phyloP scores from a whole-genome alignment of 2,329 filamentous ascomycete species.

The Penicillium sp. region DNA sequence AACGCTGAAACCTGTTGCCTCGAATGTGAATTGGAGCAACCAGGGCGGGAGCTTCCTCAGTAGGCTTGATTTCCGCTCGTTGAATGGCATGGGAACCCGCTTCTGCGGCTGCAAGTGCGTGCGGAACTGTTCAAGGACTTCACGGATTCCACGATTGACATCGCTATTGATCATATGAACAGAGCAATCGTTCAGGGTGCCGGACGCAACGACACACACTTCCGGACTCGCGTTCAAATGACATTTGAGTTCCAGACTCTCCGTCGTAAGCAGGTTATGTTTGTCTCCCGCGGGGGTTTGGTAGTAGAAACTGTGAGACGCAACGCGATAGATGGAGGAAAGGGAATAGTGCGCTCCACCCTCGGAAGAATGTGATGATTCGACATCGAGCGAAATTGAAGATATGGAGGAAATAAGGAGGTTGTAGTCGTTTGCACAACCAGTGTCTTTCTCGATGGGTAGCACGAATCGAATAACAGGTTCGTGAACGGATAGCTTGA shows the following conservation, averaged over 20 bases:
- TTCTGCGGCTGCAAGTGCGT: conserved; percentile 67
- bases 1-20: conserved; percentile 85
- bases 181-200: conserved; percentile 82
- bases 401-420: conserved; percentile 94
- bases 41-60: conserved; percentile 79
- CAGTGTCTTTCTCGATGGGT: conserved; percentile 68
- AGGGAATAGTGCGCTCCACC: conserved; percentile 87
- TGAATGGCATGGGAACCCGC: conserved; percentile 56
- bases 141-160: conserved; percentile 86
- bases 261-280: conserved; percentile 84
- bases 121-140: conserved; percentile 84
- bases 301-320: conserved; percentile 90
- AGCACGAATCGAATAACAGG: conserved; percentile 89
- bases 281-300: conserved; percentile 81
- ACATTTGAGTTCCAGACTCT: conserved; percentile 83
- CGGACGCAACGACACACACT: conserved; percentile 77
- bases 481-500: conserved; percentile 96
- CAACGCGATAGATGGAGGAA: conserved; percentile 76
- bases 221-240: conserved; percentile 85
- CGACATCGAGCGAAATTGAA: conserved; percentile 87
- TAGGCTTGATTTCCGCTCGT: conserved; percentile 65
- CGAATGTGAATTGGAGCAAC: conserved; percentile 81
- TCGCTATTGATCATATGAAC: conserved; percentile 89
- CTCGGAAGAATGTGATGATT: conserved; percentile 89
- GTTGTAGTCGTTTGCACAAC: conserved; percentile 78